phyloP scores from a whole-genome alignment of 805 yeast genomes.

The Cyberlindnera euphorbiae region DNA sequence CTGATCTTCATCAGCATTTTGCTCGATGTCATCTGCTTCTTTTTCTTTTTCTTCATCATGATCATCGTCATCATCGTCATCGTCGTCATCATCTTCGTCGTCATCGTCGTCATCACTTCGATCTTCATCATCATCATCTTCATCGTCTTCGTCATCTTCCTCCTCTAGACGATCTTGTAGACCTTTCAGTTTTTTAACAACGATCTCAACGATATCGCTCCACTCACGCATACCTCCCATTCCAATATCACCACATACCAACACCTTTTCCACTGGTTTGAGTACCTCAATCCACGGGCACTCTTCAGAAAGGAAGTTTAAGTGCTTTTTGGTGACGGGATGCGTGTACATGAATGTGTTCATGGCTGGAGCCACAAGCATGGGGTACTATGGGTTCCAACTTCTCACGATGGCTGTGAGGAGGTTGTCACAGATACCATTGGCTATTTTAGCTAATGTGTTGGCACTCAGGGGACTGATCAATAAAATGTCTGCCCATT shows the following conservation, averaged over 20 bases:
- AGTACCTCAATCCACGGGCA: conserved; percentile 71
- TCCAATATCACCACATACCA: conserved; percentile 79
- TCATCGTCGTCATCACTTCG: conserved; percentile 37
- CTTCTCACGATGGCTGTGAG: conserved; percentile 70
- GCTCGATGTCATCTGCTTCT: background rate
- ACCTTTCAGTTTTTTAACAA: conserved; percentile 30
- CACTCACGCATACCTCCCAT: conserved; percentile 93
- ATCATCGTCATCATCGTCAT: conserved; percentile 37
- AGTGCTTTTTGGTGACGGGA: conserved; percentile 70
- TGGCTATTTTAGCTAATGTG: conserved; percentile 66
- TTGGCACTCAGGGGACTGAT: conserved; percentile 80
- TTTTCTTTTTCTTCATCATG: conserved; percentile 31
- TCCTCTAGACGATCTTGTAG: conserved; percentile 32
- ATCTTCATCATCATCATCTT: conserved; percentile 34
- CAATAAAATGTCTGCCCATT: conserved; percentile 80
- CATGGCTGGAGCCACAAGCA: conserved; percentile 81
- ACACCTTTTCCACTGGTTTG: conserved; percentile 78
- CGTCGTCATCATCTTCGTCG: conserved; percentile 36
- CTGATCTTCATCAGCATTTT: too few relatives aligned
- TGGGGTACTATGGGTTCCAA: conserved; percentile 73
- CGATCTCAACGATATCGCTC: conserved; percentile 70
- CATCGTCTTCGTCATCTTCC: conserved; percentile 37
- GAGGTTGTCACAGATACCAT: conserved; percentile 75
- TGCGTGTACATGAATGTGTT: conserved; percentile 80
- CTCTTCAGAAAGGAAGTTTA: conserved; percentile 57